Conservation (phyloP, 495 filamentous ascomycete species). For the Hypomontagnella monticulosa region DNA sequence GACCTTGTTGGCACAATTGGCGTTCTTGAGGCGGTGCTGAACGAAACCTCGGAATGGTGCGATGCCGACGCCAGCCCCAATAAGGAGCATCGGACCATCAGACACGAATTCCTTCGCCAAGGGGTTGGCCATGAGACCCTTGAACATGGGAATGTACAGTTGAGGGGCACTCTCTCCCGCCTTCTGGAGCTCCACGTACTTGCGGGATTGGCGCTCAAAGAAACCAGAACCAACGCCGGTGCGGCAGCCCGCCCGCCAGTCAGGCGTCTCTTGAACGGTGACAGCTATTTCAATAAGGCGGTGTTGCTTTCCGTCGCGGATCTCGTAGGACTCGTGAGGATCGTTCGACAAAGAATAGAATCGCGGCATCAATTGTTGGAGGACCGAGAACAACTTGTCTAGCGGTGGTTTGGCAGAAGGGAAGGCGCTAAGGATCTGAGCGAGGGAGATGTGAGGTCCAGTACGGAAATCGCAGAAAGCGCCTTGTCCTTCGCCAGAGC, state of each 20-base stretch:
- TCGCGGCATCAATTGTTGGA: conserved; percentile 90
- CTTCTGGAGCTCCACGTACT: conserved; percentile 70
- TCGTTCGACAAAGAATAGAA: conserved; percentile 99
- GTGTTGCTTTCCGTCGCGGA: conserved; percentile 72
- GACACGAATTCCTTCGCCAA: conserved; percentile 86
- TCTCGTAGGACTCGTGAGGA: conserved; percentile 80
- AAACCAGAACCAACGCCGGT: conserved; percentile 83
- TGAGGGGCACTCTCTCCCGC: conserved; percentile 64
- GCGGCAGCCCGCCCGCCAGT: conserved; percentile 76
- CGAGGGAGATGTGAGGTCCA: conserved; percentile 81
- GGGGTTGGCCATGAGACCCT: conserved; percentile 97
- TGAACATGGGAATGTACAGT: conserved; percentile 92
- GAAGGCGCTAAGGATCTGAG: conserved; percentile 90
- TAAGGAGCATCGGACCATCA: conserved; percentile 96
- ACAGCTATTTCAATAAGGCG: conserved; percentile 95
- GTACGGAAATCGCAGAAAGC: conserved; percentile 96
- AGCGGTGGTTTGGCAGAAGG: conserved; percentile 89
- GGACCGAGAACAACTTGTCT: conserved; percentile 78
- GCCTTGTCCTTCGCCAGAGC: conserved; percentile 89
- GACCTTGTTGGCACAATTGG: conserved; percentile 98
- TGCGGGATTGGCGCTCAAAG: conserved; percentile 80
- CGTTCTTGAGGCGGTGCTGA: conserved; percentile 90
- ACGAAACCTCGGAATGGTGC: conserved; percentile 98
- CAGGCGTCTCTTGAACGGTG: conserved; percentile 84
- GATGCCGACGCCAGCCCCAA: conserved; percentile 95